These are phyloP conservation scores for Populus nigra DNA, from an alignment of 345 rosid genomes.

Conservation along the genomic window DNA sequence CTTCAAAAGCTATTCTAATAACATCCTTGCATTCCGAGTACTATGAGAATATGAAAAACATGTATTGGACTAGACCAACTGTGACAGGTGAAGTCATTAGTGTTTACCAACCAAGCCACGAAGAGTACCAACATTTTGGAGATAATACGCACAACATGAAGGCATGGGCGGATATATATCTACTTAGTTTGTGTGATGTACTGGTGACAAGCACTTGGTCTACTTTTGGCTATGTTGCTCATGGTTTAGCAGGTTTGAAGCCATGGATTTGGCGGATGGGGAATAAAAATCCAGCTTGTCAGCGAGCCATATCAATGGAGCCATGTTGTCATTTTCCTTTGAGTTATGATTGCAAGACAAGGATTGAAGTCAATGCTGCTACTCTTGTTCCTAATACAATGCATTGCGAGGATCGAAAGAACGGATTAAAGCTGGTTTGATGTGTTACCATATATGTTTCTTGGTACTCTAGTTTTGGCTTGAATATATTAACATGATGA, in stretches of 20 bases:
- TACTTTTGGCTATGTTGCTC: conserved; percentile 32
- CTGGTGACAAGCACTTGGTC: conserved; percentile 27
- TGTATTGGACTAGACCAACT: conserved; percentile 13
- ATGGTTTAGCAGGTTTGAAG: conserved; percentile 16
- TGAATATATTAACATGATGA: not conserved
- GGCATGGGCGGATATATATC: conserved; percentile 30
- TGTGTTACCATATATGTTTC: too few relatives aligned
- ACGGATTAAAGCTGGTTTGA: conserved; percentile 13
- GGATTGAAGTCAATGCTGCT: not conserved
- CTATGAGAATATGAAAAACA: conserved; percentile 3
- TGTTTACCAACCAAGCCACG: conserved; percentile 28
- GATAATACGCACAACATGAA: conserved; percentile 20
- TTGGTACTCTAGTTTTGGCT: too few relatives aligned
- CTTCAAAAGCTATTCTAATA: conserved; percentile 17
- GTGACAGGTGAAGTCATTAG: conserved; percentile 11
- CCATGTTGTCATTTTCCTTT: conserved; percentile 26
- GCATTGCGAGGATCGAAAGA: conserved; percentile 2
- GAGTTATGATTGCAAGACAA: not conserved
- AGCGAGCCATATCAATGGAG: conserved; percentile 15
- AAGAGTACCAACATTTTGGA: conserved; percentile 14
- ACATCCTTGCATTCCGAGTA: conserved; percentile 7
- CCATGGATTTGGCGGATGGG: conserved; percentile 11
- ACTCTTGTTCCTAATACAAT: not conserved
- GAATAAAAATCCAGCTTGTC: conserved; percentile 14
- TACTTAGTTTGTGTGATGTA: conserved; percentile 24